These are phyloP conservation scores for Zoysia matrella DNA, from an alignment of 202 grass and related monocot species.

Conservation along the genomic window DNA sequence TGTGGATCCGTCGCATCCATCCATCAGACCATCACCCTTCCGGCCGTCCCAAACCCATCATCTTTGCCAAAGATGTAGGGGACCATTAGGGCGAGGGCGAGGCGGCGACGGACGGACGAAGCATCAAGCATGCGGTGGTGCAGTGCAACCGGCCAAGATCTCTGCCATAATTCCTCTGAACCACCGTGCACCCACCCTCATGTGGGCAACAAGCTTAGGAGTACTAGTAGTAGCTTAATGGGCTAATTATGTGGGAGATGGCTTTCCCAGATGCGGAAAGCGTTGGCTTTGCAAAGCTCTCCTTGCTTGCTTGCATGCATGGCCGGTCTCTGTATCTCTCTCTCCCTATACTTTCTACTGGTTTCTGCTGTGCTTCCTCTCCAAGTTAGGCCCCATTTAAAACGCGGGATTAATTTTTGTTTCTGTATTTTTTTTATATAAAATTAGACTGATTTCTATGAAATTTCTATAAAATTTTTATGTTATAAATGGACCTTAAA, in stretches of 20 bases:
- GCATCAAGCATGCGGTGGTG: background rate
- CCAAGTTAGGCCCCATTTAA: background rate
- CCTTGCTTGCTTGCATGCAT: background rate
- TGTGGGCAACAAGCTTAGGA: no score
- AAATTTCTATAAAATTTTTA: no score
- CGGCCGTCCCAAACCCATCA: background rate
- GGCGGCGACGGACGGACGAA: background rate
- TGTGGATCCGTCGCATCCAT: background rate
- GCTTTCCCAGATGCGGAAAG: conserved; percentile 19
- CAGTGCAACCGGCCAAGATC: conserved; percentile 16
- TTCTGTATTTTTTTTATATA: no score
- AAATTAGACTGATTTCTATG: no score
- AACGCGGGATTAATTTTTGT: no score
- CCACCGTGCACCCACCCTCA: background rate
- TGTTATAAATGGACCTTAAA: no score
- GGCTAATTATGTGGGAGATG: background rate
- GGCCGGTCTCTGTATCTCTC: no score
- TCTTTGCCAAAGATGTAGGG: conserved; percentile 19
- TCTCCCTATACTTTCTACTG: background rate
- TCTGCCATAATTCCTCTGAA: conserved; percentile 31
- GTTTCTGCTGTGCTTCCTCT: conserved; percentile 12
- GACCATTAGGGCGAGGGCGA: background rate
- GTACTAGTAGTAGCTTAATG: background rate
- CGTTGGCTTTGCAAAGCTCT: background rate
- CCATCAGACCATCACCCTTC: no score